Percentiles rank a stretch among this genome's conserved stretches.
These are phyloP conservation scores for Termitomyces sp. DNA, from an alignment of 768 basidiomycete species.

Conservation along the genomic window DNA sequence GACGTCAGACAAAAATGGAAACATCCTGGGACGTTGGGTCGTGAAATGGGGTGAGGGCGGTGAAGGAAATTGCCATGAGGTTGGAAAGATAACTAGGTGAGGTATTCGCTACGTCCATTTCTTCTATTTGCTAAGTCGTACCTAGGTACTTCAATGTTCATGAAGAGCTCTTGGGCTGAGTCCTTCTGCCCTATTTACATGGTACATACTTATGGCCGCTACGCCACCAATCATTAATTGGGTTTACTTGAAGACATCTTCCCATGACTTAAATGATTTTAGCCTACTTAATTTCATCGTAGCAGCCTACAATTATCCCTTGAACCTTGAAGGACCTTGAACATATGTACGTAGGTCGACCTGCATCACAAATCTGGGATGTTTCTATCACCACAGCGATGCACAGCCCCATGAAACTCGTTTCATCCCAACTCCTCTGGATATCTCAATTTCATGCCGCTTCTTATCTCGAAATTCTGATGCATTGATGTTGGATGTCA, in stretches of 20 bases:
- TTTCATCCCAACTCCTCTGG: background rate
- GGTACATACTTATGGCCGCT: background rate
- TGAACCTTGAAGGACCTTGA: background rate
- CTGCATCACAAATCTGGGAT: no score
- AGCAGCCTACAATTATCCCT: background rate
- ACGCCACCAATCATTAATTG: background rate
- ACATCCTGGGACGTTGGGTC: constrained; percentile 69
- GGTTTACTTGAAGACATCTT: no score
- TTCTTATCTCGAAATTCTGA: no score
- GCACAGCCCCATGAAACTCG: background rate
- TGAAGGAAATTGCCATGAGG: constrained; percentile 52
- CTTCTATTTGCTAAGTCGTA: background rate
- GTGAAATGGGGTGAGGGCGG: constrained; percentile 71
- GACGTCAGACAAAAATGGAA: constrained; percentile 53
- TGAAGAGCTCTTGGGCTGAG: constrained; percentile 32
- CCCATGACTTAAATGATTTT: no score
- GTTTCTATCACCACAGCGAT: background rate
- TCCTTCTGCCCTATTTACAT: background rate
- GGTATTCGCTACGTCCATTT: background rate
- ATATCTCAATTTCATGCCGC: background rate
- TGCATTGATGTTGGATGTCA: background rate
- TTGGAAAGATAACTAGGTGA: constrained; percentile 66
- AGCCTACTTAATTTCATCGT: background rate
- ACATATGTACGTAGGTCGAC: no score
- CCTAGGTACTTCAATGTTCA: constrained; percentile 42